phyloP scores from a whole-genome alignment of 2,329 filamentous ascomycete genomes.

The Ophiocordyceps robertsii region DNA sequence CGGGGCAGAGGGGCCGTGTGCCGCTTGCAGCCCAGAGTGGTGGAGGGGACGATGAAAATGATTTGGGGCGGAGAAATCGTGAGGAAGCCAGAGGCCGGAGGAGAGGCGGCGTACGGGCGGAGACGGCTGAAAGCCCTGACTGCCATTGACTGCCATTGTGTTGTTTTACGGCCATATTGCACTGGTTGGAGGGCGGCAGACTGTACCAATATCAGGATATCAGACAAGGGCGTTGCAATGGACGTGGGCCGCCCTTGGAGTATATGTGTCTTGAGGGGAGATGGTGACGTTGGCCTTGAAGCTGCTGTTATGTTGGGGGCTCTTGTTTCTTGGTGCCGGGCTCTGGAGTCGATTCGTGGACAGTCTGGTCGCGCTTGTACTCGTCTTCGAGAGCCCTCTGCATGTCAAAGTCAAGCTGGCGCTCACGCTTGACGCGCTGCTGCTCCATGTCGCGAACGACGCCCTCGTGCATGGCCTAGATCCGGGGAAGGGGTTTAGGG shows the following conservation, averaged over 20 bases:
- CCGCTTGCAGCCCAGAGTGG: background rate
- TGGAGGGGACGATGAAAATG: background rate
- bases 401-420: constrained; percentile 89
- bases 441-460: constrained; percentile 93
- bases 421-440: constrained; percentile 77
- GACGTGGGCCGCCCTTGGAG: background rate
- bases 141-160: background rate
- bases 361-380: constrained; percentile 78
- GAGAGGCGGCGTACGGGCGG: background rate
- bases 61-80: background rate
- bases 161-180: background rate
- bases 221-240: background rate
- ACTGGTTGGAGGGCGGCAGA: constrained; percentile 2
- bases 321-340: constrained; percentile 8
- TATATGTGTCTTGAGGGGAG: background rate
- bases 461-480: constrained; percentile 84
- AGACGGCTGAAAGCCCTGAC: background rate
- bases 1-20: background rate
- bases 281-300: background rate
- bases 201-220: constrained; percentile 9
- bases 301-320: constrained; percentile 9
- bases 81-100: background rate
- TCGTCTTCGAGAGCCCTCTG: constrained; percentile 75
- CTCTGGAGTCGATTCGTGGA: constrained; percentile 30
- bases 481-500: no score